Evolutionary conservation across 2,329 filamentous ascomycete genomes (phyloP), one percentile per base, ranked within the genome.

Genomic region (Hansfordia pulvinata): DNA sequence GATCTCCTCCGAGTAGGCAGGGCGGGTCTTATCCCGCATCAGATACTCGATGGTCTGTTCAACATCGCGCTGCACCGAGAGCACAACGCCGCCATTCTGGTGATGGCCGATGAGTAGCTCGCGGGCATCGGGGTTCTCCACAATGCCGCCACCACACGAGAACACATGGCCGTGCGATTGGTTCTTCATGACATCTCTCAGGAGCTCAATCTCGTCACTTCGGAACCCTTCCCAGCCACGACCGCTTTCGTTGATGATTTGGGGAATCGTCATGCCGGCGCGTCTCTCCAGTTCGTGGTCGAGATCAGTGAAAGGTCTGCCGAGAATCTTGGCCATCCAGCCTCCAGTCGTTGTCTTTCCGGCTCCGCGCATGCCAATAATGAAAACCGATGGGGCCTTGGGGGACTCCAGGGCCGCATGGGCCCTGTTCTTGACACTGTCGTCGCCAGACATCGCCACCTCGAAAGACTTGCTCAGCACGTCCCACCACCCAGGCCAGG

Each of bases 401-500:
- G 49, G 26, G 40, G 50, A 34, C 54, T 59, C 31, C 50, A 50
- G 28, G 44, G 38, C 32, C 28, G 40, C 44, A 20, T 48, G 47
- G 17, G 42, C 32, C 21, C 47, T 34, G 5, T 33, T 25, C 4
- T 35, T 33, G 10, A 44, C 41, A 6, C 53, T 49, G 39, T 92
- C 84, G 19, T 76, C 69, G 9, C 90, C 90, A 33, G 76, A 69
- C n/a, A 96, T 59, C 16, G 65, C 55, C 16, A 81, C 80, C 18
- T 74, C 64, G 59, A 94, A 98, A 10, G 72, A 69, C 38, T 80
- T 73, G 13, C 76, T 76, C 30, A 96, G 56, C 11, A 76, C 73
- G 51, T 98, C 90, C 90, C 90, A 98, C 84, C 90, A 98, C 8
- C 88, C 90, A 1, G 90, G 90, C 90, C 90, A 98, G 3, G 90